A percentile compares a stretch with the other conserved stretches of the same genome.
phyloP scores from a whole-genome alignment of 345 rosid species.

The Acer saccharum region DNA sequence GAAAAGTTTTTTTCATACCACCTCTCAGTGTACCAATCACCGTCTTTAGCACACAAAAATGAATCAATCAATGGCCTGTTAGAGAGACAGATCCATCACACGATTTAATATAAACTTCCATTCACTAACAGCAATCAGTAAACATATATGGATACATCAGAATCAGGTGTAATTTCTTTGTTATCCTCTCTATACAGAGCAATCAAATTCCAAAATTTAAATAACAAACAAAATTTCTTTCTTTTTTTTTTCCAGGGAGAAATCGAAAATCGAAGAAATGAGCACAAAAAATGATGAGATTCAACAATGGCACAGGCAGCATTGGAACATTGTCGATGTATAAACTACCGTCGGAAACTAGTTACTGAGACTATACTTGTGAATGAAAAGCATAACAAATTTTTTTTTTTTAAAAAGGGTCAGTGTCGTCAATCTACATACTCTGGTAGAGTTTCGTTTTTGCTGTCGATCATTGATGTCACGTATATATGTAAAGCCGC shows the following conservation, averaged over 20 bases:
- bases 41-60: too few species aligned
- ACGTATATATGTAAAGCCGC: neutral
- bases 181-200: slow-evolving; percentile 1
- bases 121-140: slow-evolving; percentile 5
- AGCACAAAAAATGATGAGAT: neutral
- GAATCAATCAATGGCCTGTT: too few species aligned
- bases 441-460: neutral
- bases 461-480: neutral
- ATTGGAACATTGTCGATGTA: neutral
- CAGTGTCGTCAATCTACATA: slow-evolving; percentile 1
- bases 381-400: neutral
- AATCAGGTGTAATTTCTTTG: neutral
- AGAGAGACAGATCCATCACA: too few species aligned
- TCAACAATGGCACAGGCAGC: neutral
- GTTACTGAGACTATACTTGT: neutral
- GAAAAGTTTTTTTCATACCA: too few species aligned
- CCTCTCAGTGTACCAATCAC: too few species aligned
- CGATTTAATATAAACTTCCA: too few species aligned
- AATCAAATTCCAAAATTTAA: neutral
- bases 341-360: neutral
- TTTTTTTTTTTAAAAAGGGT: neutral
- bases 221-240: neutral
- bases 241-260: neutral
- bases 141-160: neutral
- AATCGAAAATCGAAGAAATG: neutral